Evolutionary conservation across 1,284 basidiomycete species (phyloP).

Genomic region (Erythrobasidium hasegawianum): DNA sequence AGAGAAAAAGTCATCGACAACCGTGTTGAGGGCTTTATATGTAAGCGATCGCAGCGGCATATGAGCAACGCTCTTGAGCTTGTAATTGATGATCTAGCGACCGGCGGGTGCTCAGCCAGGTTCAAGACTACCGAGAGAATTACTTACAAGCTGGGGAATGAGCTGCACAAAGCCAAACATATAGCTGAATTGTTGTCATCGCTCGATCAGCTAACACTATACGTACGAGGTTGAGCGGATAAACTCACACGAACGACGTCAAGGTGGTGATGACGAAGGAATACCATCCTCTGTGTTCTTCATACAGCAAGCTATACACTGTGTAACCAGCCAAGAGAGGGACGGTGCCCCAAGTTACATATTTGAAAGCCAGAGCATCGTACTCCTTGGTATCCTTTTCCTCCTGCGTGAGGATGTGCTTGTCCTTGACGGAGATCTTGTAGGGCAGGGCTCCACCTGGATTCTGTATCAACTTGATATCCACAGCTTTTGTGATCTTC

Average conservation of each 20-base stretch:
- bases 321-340: slow-evolving; percentile 82
- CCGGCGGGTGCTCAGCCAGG: neutral
- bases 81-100: slow-evolving; percentile 56
- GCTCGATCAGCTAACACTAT: too few relatives aligned
- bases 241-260: slow-evolving; percentile 44
- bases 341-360: slow-evolving; percentile 79
- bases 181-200: too few relatives aligned
- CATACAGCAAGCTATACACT: slow-evolving; percentile 77
- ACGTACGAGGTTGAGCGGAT: too few relatives aligned
- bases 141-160: slow-evolving; percentile 55
- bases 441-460: slow-evolving; percentile 68
- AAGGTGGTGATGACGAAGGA: slow-evolving; percentile 76
- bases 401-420: slow-evolving; percentile 86
- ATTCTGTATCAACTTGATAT: slow-evolving; percentile 65
- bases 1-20: slow-evolving; percentile 37
- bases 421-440: slow-evolving; percentile 77
- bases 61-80: slow-evolving; percentile 71
- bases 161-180: slow-evolving; percentile 97
- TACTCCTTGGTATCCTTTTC: slow-evolving; percentile 98
- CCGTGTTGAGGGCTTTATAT: slow-evolving; percentile 62
- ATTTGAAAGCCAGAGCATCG: slow-evolving; percentile 81
- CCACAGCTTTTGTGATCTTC: slow-evolving; percentile 77
- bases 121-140: neutral
- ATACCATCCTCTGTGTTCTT: slow-evolving; percentile 74
- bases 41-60: slow-evolving; percentile 97